Percentiles rank a stretch among this genome's conserved stretches.
phyloP scores from a whole-genome alignment of 1,284 basidiomycete genomes.

The Puccinia polysora region DNA sequence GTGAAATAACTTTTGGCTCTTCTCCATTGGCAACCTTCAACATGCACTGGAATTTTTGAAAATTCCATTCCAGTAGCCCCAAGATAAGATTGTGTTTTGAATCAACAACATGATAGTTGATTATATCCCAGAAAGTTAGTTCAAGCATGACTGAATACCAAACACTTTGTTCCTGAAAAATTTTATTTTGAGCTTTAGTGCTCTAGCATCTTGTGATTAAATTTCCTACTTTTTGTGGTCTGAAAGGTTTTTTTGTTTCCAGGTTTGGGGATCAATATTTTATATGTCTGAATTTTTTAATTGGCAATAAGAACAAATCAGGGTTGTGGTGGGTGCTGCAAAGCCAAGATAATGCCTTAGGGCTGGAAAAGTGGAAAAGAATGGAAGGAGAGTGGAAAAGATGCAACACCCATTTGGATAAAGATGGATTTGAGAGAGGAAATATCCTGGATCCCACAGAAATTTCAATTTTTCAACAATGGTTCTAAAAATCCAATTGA shows the following conservation, averaged over 20 bases:
- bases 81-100: too few species aligned
- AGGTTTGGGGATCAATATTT: constrained; percentile 13
- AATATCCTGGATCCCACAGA: constrained; percentile 51
- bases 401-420: constrained; percentile 7
- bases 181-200: not conserved
- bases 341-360: constrained; percentile 27
- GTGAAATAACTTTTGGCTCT: too few species aligned
- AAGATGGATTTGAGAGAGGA: not conserved
- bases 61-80: too few species aligned
- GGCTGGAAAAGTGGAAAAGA: constrained; percentile 43
- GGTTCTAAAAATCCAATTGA: constrained; percentile 40
- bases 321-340: constrained; percentile 6
- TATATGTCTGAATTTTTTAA: constrained; percentile 3
- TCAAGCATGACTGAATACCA: constrained; percentile 18
- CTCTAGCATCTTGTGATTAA: not conserved
- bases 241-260: not conserved
- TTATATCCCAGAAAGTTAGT: too few species aligned
- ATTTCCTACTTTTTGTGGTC: not conserved
- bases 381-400: constrained; percentile 24
- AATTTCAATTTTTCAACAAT: constrained; percentile 6
- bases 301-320: constrained; percentile 32
- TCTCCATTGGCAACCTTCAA: too few species aligned
- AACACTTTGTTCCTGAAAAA: not conserved
- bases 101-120: too few species aligned
- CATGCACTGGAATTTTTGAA: too few species aligned